Percentiles rank a stretch among this genome's conserved stretches.
Evolutionary conservation across 805 yeast genomes (phyloP).

Genomic region (Sugiyamaella valdiviana): DNA sequence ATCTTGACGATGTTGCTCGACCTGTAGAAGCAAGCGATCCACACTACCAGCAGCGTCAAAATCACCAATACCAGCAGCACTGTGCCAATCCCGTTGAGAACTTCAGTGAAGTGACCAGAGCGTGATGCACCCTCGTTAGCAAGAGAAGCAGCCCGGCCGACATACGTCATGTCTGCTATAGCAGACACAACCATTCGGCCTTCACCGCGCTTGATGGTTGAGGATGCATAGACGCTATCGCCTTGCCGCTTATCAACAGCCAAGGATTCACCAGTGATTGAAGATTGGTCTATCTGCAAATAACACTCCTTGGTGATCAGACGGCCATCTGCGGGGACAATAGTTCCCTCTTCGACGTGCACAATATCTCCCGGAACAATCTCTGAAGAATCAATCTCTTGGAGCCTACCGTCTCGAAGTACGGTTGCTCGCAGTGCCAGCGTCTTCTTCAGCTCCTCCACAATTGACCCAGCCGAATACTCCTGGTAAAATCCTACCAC

Average conservation of each 20-base stretch:
- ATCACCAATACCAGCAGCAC: constrained; percentile 82
- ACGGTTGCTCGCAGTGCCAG: constrained; percentile 84
- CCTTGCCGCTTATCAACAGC: constrained; percentile 90
- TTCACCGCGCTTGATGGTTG: constrained; percentile 94
- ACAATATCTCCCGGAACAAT: constrained; percentile 94
- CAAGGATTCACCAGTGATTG: constrained; percentile 94
- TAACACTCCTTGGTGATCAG: constrained; percentile 77
- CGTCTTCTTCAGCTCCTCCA: constrained; percentile 92
- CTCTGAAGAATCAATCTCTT: constrained; percentile 74
- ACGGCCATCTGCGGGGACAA: constrained; percentile 90
- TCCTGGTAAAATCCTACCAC: constrained; percentile 94
- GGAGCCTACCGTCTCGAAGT: constrained; percentile 71
- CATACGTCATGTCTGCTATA: constrained; percentile 92
- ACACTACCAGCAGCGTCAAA: constrained; percentile 77
- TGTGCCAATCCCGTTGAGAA: constrained; percentile 95
- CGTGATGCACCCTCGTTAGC: constrained; percentile 93
- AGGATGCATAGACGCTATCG: constrained; percentile 84
- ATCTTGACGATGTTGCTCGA: constrained; percentile 78
- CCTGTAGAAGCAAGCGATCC: constrained; percentile 94
- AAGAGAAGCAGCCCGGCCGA: constrained; percentile 95
- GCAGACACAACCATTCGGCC: constrained; percentile 90
- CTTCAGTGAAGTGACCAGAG: constrained; percentile 94
- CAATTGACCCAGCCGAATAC: constrained; percentile 97
- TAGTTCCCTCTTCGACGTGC: constrained; percentile 88
- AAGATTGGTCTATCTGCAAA: constrained; percentile 92